Percentiles rank a stretch among this genome's conserved stretches.
phyloP scores from a whole-genome alignment of 1,284 basidiomycete genomes.

The Ustilago vetiveriae region DNA sequence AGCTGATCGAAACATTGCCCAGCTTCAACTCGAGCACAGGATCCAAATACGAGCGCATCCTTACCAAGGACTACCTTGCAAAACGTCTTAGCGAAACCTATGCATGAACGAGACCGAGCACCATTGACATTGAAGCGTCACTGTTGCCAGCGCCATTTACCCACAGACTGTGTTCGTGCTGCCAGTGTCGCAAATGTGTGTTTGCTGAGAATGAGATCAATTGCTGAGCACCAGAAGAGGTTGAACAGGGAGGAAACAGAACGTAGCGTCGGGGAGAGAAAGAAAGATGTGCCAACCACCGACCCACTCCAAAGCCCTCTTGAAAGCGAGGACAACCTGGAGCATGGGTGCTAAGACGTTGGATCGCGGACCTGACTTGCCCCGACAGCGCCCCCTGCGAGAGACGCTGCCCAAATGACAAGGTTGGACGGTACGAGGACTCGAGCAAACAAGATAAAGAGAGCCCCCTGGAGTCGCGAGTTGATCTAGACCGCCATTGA shows the following conservation, averaged over 20 bases:
- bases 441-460: constrained; percentile 36
- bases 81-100: constrained; percentile 69
- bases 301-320: constrained; percentile 36
- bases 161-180: too few species aligned
- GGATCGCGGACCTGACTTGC: constrained; percentile 42
- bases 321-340: constrained; percentile 9
- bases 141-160: too few species aligned
- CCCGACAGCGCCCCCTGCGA: constrained; percentile 32
- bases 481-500: constrained; percentile 52
- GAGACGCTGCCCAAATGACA: constrained; percentile 11
- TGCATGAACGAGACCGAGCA: constrained; percentile 1
- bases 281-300: constrained; percentile 46
- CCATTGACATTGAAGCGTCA: too few species aligned
- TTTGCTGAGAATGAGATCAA: too few species aligned
- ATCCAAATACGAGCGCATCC: constrained; percentile 69
- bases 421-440: constrained; percentile 35
- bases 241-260: not conserved
- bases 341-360: constrained; percentile 50
- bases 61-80: constrained; percentile 80
- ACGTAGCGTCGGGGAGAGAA: too few species aligned
- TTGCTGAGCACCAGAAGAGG: too few species aligned
- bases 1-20: constrained; percentile 78
- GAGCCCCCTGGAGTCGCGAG: constrained; percentile 52
- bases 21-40: constrained; percentile 56
- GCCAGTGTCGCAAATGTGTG: too few species aligned